Percentiles rank a stretch among this genome's conserved stretches.
These are phyloP conservation scores for Magnaporthiopsis poae DNA, from an alignment of 2,329 filamentous ascomycete species.

Conservation along the genomic window DNA sequence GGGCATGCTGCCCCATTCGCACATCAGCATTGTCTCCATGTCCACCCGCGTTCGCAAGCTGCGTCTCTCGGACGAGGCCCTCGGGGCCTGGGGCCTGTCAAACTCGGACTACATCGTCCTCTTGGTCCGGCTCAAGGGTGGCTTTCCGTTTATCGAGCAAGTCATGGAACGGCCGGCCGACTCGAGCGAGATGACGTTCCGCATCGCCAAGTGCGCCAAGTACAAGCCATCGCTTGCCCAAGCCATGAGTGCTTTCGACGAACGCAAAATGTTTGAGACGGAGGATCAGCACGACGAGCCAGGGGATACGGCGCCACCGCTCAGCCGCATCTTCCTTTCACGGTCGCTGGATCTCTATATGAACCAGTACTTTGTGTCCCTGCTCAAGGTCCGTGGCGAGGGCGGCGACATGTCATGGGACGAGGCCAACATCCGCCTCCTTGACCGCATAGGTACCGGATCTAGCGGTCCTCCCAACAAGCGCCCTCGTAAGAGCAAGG, in stretches of 20 bases:
- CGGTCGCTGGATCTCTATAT: conserved; percentile 60
- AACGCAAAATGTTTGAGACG: not conserved
- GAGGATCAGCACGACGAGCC: conserved; percentile 12
- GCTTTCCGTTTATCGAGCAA: conserved; percentile 50
- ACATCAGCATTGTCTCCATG: conserved; percentile 47
- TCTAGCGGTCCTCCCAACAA: not conserved
- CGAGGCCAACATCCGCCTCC: conserved; percentile 42
- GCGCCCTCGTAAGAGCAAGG: conserved; percentile 7
- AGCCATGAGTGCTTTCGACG: conserved; percentile 24
- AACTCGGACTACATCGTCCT: conserved; percentile 62
- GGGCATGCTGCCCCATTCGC: conserved; percentile 29
- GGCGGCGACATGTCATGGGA: conserved; percentile 49
- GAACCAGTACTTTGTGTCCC: conserved; percentile 50
- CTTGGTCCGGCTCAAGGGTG: conserved; percentile 52
- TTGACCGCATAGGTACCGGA: not conserved
- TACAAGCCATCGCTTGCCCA: conserved; percentile 57
- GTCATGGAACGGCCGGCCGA: conserved; percentile 29
- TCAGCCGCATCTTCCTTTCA: conserved; percentile 59
- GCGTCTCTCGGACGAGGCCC: conserved; percentile 61
- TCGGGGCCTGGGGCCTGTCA: conserved; percentile 67
- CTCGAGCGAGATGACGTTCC: conserved; percentile 40
- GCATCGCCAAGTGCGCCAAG: conserved; percentile 58
- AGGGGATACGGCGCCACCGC: not conserved
- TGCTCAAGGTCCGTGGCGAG: conserved; percentile 50
- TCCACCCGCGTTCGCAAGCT: conserved; percentile 62